A percentile compares a stretch with the other conserved stretches of the same genome.
These are phyloP conservation scores for Paecilomyces variotii DNA, from an alignment of 2,329 filamentous ascomycete species.

Conservation along the genomic window DNA sequence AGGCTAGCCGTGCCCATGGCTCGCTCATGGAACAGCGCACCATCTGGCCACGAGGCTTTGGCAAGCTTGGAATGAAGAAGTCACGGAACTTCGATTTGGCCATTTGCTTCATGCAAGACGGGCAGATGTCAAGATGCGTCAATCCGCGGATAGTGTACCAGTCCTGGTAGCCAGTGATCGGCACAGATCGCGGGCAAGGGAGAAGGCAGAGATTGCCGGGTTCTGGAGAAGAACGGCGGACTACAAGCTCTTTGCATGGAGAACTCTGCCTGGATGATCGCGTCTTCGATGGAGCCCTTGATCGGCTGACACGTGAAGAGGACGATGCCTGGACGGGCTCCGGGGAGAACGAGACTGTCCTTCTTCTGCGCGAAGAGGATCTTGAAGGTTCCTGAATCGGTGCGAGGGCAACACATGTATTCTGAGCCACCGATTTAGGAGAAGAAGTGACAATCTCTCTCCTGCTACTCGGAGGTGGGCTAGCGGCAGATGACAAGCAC, in stretches of 20 bases:
- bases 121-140: slow-evolving; percentile 71
- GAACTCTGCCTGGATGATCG: slow-evolving; percentile 3
- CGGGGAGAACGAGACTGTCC: background rate
- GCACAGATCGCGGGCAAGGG: slow-evolving; percentile 59
- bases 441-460: background rate
- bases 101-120: slow-evolving; percentile 64
- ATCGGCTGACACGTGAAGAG: background rate
- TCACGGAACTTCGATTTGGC: slow-evolving; percentile 63
- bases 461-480: background rate
- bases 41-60: slow-evolving; percentile 49
- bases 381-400: background rate
- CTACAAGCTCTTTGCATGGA: slow-evolving; percentile 7
- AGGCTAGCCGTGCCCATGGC: slow-evolving; percentile 78
- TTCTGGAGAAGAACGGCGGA: slow-evolving; percentile 10
- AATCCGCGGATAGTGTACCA: slow-evolving; percentile 72
- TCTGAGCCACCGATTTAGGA: background rate
- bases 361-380: background rate
- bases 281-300: background rate
- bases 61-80: slow-evolving; percentile 56
- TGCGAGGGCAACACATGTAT: background rate
- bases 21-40: slow-evolving; percentile 72
- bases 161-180: slow-evolving; percentile 58
- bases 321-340: background rate
- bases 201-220: slow-evolving; percentile 41
- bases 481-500: background rate